These are phyloP conservation scores for Eragrostis tef DNA, from an alignment of 202 grass and related monocot genomes.

Conservation along the genomic window DNA sequence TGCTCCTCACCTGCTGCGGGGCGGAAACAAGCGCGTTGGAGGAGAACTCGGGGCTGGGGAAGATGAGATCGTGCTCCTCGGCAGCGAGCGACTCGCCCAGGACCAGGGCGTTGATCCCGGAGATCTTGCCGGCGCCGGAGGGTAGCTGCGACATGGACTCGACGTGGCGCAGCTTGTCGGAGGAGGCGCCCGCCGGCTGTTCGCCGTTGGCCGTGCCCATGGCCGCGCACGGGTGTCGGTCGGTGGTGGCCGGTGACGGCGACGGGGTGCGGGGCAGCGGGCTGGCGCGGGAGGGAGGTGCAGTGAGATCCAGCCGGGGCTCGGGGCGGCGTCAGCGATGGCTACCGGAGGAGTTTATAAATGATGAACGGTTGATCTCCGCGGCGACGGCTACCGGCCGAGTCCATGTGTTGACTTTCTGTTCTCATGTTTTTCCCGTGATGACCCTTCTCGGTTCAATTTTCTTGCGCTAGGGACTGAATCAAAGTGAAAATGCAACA, in stretches of 20 bases:
- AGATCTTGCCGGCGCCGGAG: constrained; percentile 73
- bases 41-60: constrained; percentile 73
- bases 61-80: constrained; percentile 83
- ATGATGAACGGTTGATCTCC: constrained; percentile 26
- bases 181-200: constrained; percentile 40
- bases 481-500: not conserved
- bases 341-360: constrained; percentile 9
- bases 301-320: constrained; percentile 45
- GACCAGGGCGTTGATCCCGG: constrained; percentile 66
- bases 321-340: constrained; percentile 1
- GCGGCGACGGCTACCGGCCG: not conserved
- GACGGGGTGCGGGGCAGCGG: not conserved
- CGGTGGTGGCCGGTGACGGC: not conserved
- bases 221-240: not conserved
- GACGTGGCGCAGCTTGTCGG: constrained; percentile 69
- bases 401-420: constrained; percentile 39
- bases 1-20: constrained; percentile 54
- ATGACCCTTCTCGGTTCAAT: not conserved
- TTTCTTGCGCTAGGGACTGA: not conserved
- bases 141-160: constrained; percentile 79
- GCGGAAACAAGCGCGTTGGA: constrained; percentile 75
- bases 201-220: constrained; percentile 63
- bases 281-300: constrained; percentile 13
- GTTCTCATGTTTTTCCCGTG: not conserved
- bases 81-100: constrained; percentile 81